Percentiles rank a stretch among this genome's conserved stretches.
Conservation (phyloP, 192 early-diverging fungal genomes). For the Backusella luteola region DNA sequence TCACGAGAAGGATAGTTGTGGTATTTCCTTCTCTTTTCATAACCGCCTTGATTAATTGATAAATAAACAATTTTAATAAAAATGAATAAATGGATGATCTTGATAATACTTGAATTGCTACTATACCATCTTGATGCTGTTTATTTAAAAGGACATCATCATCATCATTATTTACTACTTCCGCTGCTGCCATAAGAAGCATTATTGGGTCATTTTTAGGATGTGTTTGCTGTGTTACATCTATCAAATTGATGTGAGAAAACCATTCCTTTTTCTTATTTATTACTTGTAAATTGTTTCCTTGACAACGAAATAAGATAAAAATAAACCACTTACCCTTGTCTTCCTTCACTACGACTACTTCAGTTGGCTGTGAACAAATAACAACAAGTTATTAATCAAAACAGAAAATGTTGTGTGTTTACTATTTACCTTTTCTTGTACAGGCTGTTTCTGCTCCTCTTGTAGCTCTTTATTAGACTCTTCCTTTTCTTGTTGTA, state of each 20-base stretch:
- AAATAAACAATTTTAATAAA: too few relatives aligned
- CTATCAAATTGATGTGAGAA: constrained; percentile 10
- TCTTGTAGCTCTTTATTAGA: not conserved
- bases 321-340: not conserved
- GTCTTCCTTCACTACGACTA: not conserved
- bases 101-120: too few relatives aligned
- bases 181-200: constrained; percentile 27
- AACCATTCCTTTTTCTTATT: not conserved
- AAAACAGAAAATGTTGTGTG: not conserved
- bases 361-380: not conserved
- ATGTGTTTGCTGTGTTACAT: constrained; percentile 11
- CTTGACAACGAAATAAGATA: constrained; percentile 3
- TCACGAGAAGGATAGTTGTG: not conserved
- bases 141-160: not conserved
- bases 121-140: not conserved
- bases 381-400: too few relatives aligned
- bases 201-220: constrained; percentile 31
- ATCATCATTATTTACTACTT: constrained; percentile 19
- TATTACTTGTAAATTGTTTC: not conserved
- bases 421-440: not conserved
- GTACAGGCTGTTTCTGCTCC: not conserved
- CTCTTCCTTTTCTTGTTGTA: constrained; percentile 5
- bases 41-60: not conserved
- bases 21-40: constrained; percentile 6
- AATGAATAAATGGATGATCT: too few relatives aligned